phyloP scores from a whole-genome alignment of 1,284 basidiomycete genomes.

The Stereum hirsutum region DNA sequence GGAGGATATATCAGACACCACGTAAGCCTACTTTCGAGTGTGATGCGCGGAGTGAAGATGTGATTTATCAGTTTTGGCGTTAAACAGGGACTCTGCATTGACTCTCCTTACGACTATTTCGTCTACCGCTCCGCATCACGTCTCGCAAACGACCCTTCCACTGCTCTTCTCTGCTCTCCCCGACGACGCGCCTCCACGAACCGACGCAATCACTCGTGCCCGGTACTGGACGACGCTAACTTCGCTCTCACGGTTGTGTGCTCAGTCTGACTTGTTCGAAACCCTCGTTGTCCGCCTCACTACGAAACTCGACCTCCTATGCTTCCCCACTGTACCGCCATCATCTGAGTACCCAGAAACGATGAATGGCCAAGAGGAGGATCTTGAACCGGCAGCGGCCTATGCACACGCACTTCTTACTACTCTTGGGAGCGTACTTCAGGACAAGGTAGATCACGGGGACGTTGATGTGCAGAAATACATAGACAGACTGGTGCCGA shows the following conservation, averaged over 20 bases:
- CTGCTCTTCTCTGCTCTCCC: constrained; percentile 71
- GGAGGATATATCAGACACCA: constrained; percentile 48
- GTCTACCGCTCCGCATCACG: constrained; percentile 48
- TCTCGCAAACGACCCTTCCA: constrained; percentile 75
- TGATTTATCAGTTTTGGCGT: too few species aligned
- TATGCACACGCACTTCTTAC: constrained; percentile 81
- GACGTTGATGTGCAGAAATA: constrained; percentile 76
- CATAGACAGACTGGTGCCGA: constrained; percentile 63
- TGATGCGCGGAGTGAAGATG: too few species aligned
- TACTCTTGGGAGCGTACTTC: constrained; percentile 55
- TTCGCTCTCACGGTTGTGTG: constrained; percentile 70
- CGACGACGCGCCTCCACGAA: constrained; percentile 47
- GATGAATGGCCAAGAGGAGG: constrained; percentile 14
- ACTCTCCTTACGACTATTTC: constrained; percentile 65
- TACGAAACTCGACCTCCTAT: constrained; percentile 72
- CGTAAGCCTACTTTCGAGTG: constrained; percentile 31
- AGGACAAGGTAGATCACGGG: constrained; percentile 49
- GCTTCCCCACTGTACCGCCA: constrained; percentile 28
- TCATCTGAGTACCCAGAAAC: not conserved
- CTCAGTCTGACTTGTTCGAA: constrained; percentile 76
- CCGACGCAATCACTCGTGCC: constrained; percentile 46
- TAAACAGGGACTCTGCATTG: constrained; percentile 54
- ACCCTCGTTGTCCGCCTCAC: constrained; percentile 73
- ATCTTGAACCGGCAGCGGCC: constrained; percentile 53
- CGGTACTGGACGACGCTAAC: constrained; percentile 65